Evolutionary conservation across 176 grass and related monocot genomes (phyloP), one percentile per base, ranked within the genome.

Genomic region (Avena insularis): DNA sequence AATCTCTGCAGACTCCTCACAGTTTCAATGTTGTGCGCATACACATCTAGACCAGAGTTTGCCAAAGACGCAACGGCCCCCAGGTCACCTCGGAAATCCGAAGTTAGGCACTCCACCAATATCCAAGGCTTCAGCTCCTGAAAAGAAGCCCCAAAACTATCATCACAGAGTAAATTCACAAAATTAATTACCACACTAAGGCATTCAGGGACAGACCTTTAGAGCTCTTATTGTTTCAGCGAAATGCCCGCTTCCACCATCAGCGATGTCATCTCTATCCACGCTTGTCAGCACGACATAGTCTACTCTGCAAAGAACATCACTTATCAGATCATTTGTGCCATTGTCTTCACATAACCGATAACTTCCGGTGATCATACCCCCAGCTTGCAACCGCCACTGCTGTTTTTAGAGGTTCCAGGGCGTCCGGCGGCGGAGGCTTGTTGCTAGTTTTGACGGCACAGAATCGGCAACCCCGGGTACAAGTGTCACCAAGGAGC

Each of bases 271-370:
- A 88, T 98, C 92, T 73, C 92, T 93, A 63, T 98, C 96, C 17
- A 98, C 96, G 59, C 96, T 98, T 77, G 96, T 96, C 56, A 93
- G 84, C 64, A 96, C 96, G 66, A 98, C 86, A 80, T 96, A 96
- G 55, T 94, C 97, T 58, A 96, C 94, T 35, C 97, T 96, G 85
- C 40, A 92, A 88, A 88, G 15, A 78, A 86, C 29, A 47, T 0
- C 11, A 71, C 77, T 36, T 8, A 12, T 84, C 15, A 86, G 54
- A 87, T 68, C 16, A 51, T 16, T 15, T 27, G n/a, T 57, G 12
- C 3, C 35, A 63, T 43, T 5, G 6, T 61, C 40, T 54, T 53
- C 45, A 8, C 55, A 83, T 8, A 12, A 43, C 40, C n/a, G 7
- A n/a, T 36, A 50, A 38, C 6, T 14, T 13, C 7, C 21, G 33